These are phyloP conservation scores for Berkeleyomyces rouxiae DNA, from an alignment of 2,329 filamentous ascomycete genomes.

Conservation along the genomic window DNA sequence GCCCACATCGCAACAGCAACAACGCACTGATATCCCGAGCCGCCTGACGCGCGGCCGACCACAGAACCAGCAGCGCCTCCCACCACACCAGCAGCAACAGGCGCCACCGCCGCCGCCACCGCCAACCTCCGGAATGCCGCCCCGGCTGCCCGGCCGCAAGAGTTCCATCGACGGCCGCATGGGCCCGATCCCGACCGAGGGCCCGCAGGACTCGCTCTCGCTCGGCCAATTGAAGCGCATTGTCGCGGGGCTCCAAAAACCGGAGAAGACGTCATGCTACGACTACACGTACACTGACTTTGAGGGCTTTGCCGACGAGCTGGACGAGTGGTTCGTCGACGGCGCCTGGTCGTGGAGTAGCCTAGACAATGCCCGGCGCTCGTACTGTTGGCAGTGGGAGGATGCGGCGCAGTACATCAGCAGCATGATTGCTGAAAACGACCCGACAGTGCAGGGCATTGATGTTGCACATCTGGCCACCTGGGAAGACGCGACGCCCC, in stretches of 20 bases:
- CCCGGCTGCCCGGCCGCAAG: slow-evolving; percentile 12
- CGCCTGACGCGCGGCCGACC: not conserved
- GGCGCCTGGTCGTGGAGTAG: slow-evolving; percentile 71
- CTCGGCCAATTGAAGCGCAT: slow-evolving; percentile 56
- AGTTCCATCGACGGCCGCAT: slow-evolving; percentile 18
- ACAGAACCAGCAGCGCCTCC: not conserved
- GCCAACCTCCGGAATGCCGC: not conserved
- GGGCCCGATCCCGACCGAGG: slow-evolving; percentile 22
- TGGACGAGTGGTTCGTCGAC: slow-evolving; percentile 97
- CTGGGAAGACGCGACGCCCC: slow-evolving; percentile 50
- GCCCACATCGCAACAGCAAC: not conserved
- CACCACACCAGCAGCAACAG: not conserved
- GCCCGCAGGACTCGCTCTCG: slow-evolving; percentile 47
- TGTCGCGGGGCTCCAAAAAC: slow-evolving; percentile 54
- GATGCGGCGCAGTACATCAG: slow-evolving; percentile 23
- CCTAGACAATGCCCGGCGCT: slow-evolving; percentile 55
- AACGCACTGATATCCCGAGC: slow-evolving; percentile 2
- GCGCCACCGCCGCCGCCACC: not conserved
- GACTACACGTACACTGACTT: slow-evolving; percentile 69
- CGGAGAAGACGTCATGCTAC: slow-evolving; percentile 53
- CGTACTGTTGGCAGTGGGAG: slow-evolving; percentile 64
- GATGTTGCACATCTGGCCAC: slow-evolving; percentile 21
- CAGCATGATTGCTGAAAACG: slow-evolving; percentile 19
- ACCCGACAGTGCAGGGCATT: slow-evolving; percentile 15
- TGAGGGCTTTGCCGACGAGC: slow-evolving; percentile 63